phyloP scores from a whole-genome alignment of 1,284 basidiomycete genomes.

The Tylopilus sp. region DNA sequence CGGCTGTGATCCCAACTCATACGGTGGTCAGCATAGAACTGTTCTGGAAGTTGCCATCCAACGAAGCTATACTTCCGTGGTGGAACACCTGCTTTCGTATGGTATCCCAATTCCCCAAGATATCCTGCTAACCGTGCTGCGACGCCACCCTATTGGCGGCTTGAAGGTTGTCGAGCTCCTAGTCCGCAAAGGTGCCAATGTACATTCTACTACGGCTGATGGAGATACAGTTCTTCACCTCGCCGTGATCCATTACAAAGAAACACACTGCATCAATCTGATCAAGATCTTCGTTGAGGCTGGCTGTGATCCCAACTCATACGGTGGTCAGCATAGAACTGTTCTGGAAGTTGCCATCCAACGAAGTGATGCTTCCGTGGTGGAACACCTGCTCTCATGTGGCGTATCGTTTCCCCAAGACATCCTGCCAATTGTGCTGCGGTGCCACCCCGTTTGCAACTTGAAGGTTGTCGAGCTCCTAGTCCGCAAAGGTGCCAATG shows the following conservation, averaged over 20 bases:
- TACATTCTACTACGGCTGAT: background rate
- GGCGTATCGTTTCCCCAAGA: too few relatives aligned
- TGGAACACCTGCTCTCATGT: background rate
- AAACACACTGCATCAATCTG: background rate
- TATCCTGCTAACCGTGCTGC: background rate
- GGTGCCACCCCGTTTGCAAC: too few relatives aligned
- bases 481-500: background rate
- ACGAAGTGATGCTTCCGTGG: background rate
- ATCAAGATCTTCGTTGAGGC: background rate
- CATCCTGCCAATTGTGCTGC: too few relatives aligned
- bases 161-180: background rate
- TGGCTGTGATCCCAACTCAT: background rate
- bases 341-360: background rate
- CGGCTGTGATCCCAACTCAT: background rate
- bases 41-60: background rate
- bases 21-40: background rate
- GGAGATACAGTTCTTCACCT: background rate
- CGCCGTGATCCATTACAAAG: background rate
- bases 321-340: background rate
- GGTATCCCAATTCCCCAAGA: background rate
- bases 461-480: background rate
- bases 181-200: background rate
- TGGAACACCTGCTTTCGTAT: background rate
- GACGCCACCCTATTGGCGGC: too few relatives aligned
- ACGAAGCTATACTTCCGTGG: too few relatives aligned